These are phyloP conservation scores for Magnaporthiopsis poae DNA, from an alignment of 2,329 filamentous ascomycete genomes.

Conservation along the genomic window DNA sequence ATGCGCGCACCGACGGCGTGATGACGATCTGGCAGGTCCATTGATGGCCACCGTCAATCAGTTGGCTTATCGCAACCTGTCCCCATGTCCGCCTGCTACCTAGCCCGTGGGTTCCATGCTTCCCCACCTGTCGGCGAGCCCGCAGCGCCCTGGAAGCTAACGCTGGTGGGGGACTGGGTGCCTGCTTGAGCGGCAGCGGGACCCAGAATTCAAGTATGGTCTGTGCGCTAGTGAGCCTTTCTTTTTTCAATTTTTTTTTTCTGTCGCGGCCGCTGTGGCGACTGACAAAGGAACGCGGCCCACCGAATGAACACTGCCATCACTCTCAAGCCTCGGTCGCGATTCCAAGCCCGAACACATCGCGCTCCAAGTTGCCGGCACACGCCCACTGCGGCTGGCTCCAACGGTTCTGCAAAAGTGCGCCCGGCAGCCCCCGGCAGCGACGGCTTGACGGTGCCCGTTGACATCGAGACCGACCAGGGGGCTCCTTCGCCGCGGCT, in stretches of 20 bases:
- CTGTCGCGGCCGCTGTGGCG: neutral
- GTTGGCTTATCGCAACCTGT: conserved; percentile 1
- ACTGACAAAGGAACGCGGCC: neutral
- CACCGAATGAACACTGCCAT: neutral
- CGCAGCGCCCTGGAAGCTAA: neutral
- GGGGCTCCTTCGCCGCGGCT: neutral
- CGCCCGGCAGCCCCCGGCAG: neutral
- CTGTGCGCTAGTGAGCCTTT: neutral
- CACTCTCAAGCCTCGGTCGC: neutral
- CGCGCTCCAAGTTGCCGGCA: neutral
- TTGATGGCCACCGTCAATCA: neutral
- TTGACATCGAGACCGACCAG: neutral
- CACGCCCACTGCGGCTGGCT: neutral
- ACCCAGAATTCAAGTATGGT: neutral
- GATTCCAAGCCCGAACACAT: neutral
- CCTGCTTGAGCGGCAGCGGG: neutral
- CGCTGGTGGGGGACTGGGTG: neutral
- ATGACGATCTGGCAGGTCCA: neutral
- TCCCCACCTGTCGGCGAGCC: neutral
- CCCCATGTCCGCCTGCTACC: neutral
- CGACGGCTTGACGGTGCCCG: neutral
- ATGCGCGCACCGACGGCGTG: neutral
- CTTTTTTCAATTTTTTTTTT: neutral
- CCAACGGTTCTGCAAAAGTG: neutral
- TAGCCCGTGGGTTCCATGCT: neutral